Conservation (phyloP, 345 rosid species). For the Draba incana region DNA sequence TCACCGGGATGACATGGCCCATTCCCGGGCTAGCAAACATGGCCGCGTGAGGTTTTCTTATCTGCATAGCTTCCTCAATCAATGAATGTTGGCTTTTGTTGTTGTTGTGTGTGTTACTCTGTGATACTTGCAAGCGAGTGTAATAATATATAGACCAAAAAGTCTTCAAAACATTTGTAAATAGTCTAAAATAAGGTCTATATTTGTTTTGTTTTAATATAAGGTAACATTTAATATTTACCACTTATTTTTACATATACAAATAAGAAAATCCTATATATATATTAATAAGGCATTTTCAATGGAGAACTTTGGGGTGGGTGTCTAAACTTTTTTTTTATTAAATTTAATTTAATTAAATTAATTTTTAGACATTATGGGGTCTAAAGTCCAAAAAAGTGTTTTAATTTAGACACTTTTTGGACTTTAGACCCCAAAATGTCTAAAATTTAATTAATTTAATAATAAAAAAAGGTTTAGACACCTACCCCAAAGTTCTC, state of each 20-base stretch:
- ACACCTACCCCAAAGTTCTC: no score
- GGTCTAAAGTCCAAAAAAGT: no score
- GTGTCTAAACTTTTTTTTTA: no score
- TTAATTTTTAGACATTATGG: no score
- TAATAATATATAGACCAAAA: conserved; percentile 6
- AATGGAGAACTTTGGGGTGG: no score
- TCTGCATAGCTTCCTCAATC: conserved; percentile 22
- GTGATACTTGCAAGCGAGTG: conserved; percentile 10
- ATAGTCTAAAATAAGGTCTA: background rate
- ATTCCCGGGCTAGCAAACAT: conserved; percentile 43
- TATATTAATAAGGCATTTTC: no score
- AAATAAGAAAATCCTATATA: background rate
- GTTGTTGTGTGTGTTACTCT: background rate
- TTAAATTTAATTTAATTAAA: no score
- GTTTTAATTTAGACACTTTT: no score
- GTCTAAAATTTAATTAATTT: no score
- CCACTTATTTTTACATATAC: background rate
- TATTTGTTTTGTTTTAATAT: no score
- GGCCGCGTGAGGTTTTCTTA: conserved; percentile 32
- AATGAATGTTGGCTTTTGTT: background rate
- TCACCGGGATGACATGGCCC: conserved; percentile 41
- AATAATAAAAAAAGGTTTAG: no score
- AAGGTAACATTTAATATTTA: background rate
- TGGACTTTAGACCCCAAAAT: no score
- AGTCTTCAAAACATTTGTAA: background rate